Percentiles rank a stretch among this genome's conserved stretches.
These are phyloP conservation scores for Excoecaria cochinchinensis DNA, from an alignment of 345 rosid genomes.

Conservation along the genomic window DNA sequence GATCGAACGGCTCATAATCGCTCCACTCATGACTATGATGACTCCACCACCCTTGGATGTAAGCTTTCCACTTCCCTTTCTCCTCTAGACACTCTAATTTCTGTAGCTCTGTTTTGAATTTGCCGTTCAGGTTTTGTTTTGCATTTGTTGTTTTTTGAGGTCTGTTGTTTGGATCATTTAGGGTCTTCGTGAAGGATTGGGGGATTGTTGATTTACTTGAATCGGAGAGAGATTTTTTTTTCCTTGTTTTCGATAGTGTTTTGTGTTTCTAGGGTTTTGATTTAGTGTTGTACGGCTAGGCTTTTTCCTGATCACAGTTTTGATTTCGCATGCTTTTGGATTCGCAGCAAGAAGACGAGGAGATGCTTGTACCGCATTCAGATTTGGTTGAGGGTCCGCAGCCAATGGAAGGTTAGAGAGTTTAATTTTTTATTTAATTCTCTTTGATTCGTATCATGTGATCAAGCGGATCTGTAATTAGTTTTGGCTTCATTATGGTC, in stretches of 20 bases:
- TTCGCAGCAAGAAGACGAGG: slow-evolving; percentile 84
- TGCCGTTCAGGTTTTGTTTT: slow-evolving; percentile 10
- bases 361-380: slow-evolving; percentile 87
- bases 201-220: slow-evolving; percentile 1
- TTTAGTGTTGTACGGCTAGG: background rate
- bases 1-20: slow-evolving; percentile 38
- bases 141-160: slow-evolving; percentile 1
- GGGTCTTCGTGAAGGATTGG: background rate
- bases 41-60: slow-evolving; percentile 83
- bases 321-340: slow-evolving; percentile 13
- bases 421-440: slow-evolving; percentile 12
- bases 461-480: slow-evolving; percentile 17
- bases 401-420: slow-evolving; percentile 68
- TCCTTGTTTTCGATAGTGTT: background rate
- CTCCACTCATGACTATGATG: slow-evolving; percentile 67
- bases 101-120: slow-evolving; percentile 15
- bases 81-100: slow-evolving; percentile 4
- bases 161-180: slow-evolving; percentile 5
- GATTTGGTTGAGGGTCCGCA: slow-evolving; percentile 76
- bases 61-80: slow-evolving; percentile 22
- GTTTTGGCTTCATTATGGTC: background rate
- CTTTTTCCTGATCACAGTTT: slow-evolving; percentile 10
- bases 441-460: background rate
- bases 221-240: background rate
- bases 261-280: slow-evolving; percentile 18